Percentiles rank a stretch among this genome's conserved stretches.
Evolutionary conservation across 192 early-diverging fungal species (phyloP).

Genomic region (Backusella macrospora): DNA sequence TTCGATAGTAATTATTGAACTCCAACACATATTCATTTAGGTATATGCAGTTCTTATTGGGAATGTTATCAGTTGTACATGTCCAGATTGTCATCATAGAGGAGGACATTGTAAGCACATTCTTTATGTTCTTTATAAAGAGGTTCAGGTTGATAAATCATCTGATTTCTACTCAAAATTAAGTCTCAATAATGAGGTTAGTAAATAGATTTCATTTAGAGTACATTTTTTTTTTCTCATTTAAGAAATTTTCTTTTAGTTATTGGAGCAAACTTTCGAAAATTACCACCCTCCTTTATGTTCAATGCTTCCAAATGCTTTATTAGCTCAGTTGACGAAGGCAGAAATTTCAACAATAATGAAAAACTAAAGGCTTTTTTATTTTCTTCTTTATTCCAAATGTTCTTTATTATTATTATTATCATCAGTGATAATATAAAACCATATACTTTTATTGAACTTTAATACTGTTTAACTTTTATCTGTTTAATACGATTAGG

Average conservation of each 20-base stretch:
- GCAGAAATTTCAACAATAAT: not conserved
- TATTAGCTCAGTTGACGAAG: not conserved
- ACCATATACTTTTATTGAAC: too few relatives aligned
- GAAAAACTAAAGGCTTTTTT: not conserved
- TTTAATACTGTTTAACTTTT: too few relatives aligned
- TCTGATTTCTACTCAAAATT: not conserved
- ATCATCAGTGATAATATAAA: too few relatives aligned
- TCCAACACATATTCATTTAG: not conserved
- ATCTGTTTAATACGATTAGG: too few relatives aligned
- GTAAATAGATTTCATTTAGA: not conserved
- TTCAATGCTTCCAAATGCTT: not conserved
- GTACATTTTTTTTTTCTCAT: not conserved
- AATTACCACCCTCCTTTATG: slow-evolving; percentile 7
- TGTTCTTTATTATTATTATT: not conserved
- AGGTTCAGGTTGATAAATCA: not conserved
- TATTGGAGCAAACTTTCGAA: not conserved
- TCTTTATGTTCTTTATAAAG: not conserved
- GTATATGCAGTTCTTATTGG: not conserved
- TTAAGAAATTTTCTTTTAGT: not conserved
- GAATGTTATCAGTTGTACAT: not conserved
- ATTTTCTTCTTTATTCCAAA: not conserved
- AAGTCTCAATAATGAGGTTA: not conserved
- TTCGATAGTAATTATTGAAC: not conserved
- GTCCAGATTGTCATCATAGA: not conserved
- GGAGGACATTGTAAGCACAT: not conserved